Base-by-base conservation (phyloP, 2,329 filamentous ascomycete species). In the Fusarium metavorans region DNA sequence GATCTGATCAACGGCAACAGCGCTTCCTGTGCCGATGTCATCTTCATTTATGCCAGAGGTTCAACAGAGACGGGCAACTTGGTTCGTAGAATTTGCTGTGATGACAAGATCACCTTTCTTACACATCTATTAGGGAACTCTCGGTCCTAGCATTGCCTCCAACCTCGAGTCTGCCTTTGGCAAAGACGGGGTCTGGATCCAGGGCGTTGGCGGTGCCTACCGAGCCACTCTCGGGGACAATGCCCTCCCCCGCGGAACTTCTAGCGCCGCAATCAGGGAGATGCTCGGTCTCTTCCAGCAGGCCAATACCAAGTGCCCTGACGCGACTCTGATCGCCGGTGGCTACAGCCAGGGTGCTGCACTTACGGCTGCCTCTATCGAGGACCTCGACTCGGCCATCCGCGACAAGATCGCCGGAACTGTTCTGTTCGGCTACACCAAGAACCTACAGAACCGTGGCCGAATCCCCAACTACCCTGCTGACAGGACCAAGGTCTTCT, bases 331-430 rank as follows among this genome's bases (percentile, higher is more conserved):
- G 30, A 79, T 87, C 1, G 83, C 84, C 2, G 86, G 83, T 50
- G 86, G 81, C 8, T 83, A 83, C 69, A 82, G 82, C 56, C 81
- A 87, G 76, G 86, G 86, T 34, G 82, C 84, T 5, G 86, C 86
- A 2, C 82, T 88, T 61, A 82, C 85, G n/a, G 81, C 83, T 25
- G 80, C 81, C 41, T 77, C 84, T 9, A 76, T 87, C 56, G 77
- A 81, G 13, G 78, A 82, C n/a, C 76, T 86, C 25, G 67, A 74
- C 54, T 59, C 70, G 5, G 32, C 68, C 23, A 72, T 84, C 60
- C 76, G 79, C 30, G 71, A 81, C 34, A 80, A 84, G 78, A 78
- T 85, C 67, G 82, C 80, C 52, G 83, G 81, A 25, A 77, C 79
- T 2, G 81, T 82, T 13, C 79, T 84, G 30, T 85, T 83, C 48